Evolutionary conservation across 768 basidiomycete species (phyloP), one percentile per base, ranked within the genome.

Genomic region (Phylloporus sp.): DNA sequence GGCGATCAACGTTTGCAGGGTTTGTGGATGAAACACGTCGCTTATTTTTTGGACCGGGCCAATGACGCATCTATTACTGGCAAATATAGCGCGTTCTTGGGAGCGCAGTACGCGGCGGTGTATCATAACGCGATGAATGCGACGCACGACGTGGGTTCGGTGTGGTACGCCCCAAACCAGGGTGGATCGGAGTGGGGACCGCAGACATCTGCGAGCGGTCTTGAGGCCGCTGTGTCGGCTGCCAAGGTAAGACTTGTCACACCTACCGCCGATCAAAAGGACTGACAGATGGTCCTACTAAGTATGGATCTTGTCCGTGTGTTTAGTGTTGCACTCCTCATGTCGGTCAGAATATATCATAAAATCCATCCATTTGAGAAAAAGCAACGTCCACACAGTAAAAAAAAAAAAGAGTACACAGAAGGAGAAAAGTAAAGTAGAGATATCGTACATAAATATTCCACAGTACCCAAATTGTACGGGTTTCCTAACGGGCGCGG

Each of bases 1-100:
- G 32, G 29, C 29, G 48, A 49, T 20, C 13, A 31, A 41, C 31
- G 22, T 35, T 18, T 38, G 11, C 31, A 63, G 62, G 78, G 80
- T 13, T 53, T 80, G 16, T 79, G 79, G 77, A 79, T 70, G 15
- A 81, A 81, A 54, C 76, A 79, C 45, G 53, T 80, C 6, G 72
- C 75, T 43, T 79, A 70, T 54, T 79, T 80, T 58, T 68, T 81
- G 26, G 78, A 80, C 53, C 55, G 44, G 42, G 79, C 74, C 28
- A 70, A 74, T 36, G 72, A 77, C 51, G 15, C 72, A 18, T 59
- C 70, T 24, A 73, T 78, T 15, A 70, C 62, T 0, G 68, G 68
- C n/a, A 78, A 76, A 55, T 81, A 80, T 56, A 49, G 52, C 23
- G 4, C 40, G 18, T 65, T 70, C 54, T 41, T 68, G 24, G 48